Conservation (phyloP, 331 rosid species). For the Quercus tomentella region DNA sequence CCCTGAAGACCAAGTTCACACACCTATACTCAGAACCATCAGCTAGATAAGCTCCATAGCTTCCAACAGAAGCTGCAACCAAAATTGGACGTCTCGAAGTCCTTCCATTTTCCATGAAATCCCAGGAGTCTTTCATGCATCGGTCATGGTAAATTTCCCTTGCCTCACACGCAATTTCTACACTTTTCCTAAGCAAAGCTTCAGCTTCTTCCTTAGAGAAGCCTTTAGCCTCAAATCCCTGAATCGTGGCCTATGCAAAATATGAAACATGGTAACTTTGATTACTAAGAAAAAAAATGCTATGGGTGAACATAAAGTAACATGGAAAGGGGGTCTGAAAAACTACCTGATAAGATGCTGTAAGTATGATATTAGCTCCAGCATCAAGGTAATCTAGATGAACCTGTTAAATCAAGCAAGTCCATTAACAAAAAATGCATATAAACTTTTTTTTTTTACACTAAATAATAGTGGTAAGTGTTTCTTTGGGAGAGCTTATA, state of each 20-base stretch:
- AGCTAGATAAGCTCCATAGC: slow-evolving; percentile 90
- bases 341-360: slow-evolving; percentile 88
- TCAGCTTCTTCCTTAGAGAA: slow-evolving; percentile 62
- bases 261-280: not conserved
- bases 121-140: slow-evolving; percentile 55
- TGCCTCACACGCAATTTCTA: slow-evolving; percentile 75
- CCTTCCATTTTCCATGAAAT: slow-evolving; percentile 30
- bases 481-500: too few relatives aligned
- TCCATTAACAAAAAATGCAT: not conserved
- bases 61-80: slow-evolving; percentile 90
- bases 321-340: not conserved
- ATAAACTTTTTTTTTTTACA: too few relatives aligned
- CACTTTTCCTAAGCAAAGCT: slow-evolving; percentile 65
- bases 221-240: slow-evolving; percentile 89
- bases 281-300: not conserved
- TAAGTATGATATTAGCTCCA: slow-evolving; percentile 80
- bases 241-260: slow-evolving; percentile 71
- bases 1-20: not conserved
- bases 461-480: too few relatives aligned
- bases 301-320: not conserved
- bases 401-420: slow-evolving; percentile 44
- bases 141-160: slow-evolving; percentile 56
- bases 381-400: slow-evolving; percentile 91
- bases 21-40: slow-evolving; percentile 88
- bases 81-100: slow-evolving; percentile 45